Base-by-base conservation (phyloP, 169 alveolate genomes). In the Eimeria falciformis region DNA sequence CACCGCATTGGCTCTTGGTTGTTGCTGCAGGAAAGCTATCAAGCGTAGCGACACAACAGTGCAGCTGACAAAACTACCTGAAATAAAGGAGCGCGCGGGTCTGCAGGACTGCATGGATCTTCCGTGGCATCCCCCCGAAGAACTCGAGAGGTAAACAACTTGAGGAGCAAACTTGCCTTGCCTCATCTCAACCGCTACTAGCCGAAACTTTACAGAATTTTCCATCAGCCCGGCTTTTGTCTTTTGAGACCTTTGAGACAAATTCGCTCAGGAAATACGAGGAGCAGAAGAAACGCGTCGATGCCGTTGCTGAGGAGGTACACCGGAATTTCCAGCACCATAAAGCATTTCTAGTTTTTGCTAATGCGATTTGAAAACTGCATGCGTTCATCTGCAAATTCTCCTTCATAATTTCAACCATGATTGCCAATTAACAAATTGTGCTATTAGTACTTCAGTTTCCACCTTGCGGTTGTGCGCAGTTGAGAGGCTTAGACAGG, bases 101-200 rank as follows among this genome's bases (percentile, higher is more conserved):
- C 92, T 94, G 14, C 93, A 94, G 65, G 96, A 94, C 78, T 94
- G 96, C 91, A 90, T 94, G 89, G 95, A 94, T 78, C 79, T 94
- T 40, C 93, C 93, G 37, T 77, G 94, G 79, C 93, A 91, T 68
- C 91, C 95, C 0, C 94, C 94, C 1, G 94, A 62, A 43, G 88
- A 58, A 23, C 91, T 91, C 62, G 90, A 91, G 37, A 25, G 66
- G 87, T 71, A 40, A 71, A 50, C 18, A 29, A 9, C 9, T 40
- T 5, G 5, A 29, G 23, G 33, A 5, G 83, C 27, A 21, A 1
- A 18, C 21, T 37, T 14, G 53, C 4, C 50, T 33, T 69, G n/a
- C n/a, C n/a, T n/a, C n/a, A n/a, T n/a, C n/a, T n/a, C n/a, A n/a
- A n/a, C n/a, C n/a, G n/a, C n/a, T n/a, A n/a, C n/a, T n/a, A n/a